Evolutionary conservation across 352 stramenopile species (phyloP), one percentile per base, ranked within the genome.

Genomic region (Globisporangium irregulare): DNA sequence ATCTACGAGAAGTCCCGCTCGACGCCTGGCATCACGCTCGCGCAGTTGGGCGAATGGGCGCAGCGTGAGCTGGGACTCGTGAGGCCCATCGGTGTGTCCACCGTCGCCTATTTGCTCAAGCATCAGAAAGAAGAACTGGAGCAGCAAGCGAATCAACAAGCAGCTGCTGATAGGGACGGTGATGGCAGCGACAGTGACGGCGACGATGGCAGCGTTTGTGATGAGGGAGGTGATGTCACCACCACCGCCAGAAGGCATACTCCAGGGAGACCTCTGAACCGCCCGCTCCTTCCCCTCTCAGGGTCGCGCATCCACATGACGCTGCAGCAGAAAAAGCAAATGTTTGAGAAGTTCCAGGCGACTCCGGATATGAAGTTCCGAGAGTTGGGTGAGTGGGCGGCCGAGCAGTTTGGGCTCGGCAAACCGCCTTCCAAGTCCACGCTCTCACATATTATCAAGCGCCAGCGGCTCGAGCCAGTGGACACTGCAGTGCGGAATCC

Each of bases 1-100:
- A 58, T 66, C 46, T 66, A 66, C 60, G 46, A 50, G 20, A 66
- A 66, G 48, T 66, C 60, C 46, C 60, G 59, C 60, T 32, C 43
- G 20, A 51, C 60, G 48, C 60, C 60, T n/a, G 60, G 60, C 10
- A 48, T 66, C 46, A 38, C 60, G 46, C 46, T 66, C 10, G 46
- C 51, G 5, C 34, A 56, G n/a, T 48, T 66, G 10, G 60, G 27
- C n/a, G 46, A 66, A 20, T 66, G 60, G 60, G 60, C 60, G n/a
- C 41, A 36, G 46, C 36, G 27, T 20, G 60, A 66, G 46, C 60
- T 66, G 46, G 50, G 50, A 10, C 46, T 66, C 29, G 43, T 59
- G n/a, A 22, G 60, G 7, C 46, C 60, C 5, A 29, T 43, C 12
- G 60, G 46, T 3, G 60, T 66, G 46, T 66, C 60, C 27, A 51